phyloP scores from a whole-genome alignment of 371 early-diverging fungal genomes.

The Apophysomyces variabilis region DNA sequence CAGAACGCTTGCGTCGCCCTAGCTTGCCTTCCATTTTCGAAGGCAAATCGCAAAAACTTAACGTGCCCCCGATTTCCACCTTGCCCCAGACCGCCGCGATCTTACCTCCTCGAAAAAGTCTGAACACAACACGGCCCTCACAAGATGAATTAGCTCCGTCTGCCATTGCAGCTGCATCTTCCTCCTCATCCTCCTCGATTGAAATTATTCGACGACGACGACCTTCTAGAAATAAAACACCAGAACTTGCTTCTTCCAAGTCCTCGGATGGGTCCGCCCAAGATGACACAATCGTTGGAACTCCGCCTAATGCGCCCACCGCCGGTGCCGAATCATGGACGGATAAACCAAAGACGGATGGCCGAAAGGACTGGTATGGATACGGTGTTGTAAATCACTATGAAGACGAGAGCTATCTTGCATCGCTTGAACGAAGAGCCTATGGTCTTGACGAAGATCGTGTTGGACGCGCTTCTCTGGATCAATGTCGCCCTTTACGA shows the following conservation, averaged over 20 bases:
- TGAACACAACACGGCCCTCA: slow-evolving; percentile 20
- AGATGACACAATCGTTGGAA: slow-evolving; percentile 12
- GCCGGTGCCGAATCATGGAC: slow-evolving; percentile 17
- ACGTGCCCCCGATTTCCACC: slow-evolving; percentile 29
- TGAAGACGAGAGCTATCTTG: slow-evolving; percentile 42
- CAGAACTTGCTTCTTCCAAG: slow-evolving; percentile 25
- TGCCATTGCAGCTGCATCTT: not conserved
- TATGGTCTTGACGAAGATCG: slow-evolving; percentile 24
- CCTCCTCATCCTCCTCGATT: slow-evolving; percentile 13
- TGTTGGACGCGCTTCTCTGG: slow-evolving; percentile 13
- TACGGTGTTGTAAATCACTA: slow-evolving; percentile 30
- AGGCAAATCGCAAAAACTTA: slow-evolving; percentile 24
- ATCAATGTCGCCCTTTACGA: not conserved
- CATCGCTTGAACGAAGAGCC: slow-evolving; percentile 47
- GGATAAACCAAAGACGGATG: slow-evolving; percentile 11
- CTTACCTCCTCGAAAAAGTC: slow-evolving; percentile 18
- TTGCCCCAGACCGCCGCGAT: slow-evolving; percentile 17
- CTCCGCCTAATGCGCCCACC: slow-evolving; percentile 11
- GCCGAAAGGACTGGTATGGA: slow-evolving; percentile 29
- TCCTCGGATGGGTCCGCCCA: slow-evolving; percentile 25
- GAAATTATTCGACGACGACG: slow-evolving; percentile 18
- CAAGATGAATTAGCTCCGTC: slow-evolving; percentile 13
- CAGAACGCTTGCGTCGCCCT: slow-evolving; percentile 37
- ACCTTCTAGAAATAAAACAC: slow-evolving; percentile 18
- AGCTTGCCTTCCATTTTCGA: slow-evolving; percentile 41